Evolutionary conservation across 768 basidiomycete species (phyloP), one percentile per base, ranked within the genome.

Genomic region (Macrocybe gigantea): DNA sequence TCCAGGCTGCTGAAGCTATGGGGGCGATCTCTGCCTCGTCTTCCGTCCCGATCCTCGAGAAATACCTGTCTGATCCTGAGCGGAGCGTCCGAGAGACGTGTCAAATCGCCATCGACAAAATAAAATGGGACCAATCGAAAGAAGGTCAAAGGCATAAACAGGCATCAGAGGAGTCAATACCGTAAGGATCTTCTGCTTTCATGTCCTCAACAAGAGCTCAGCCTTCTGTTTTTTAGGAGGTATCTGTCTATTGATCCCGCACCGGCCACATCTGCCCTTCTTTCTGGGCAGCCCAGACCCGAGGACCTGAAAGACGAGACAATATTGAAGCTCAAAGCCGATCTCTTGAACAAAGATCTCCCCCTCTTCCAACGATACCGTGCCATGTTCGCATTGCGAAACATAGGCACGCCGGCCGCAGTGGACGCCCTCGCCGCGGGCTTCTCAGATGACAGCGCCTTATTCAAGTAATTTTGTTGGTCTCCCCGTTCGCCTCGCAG

Each of bases 361-460:
- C 75, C 90, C 0, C 79, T 99, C 0, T 99, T 98, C 60, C 82
- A 90, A 56, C 82, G 96, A 29, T 99, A 99, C 62, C 83, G 96
- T 8, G 95, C 96, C 39, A 98, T 99, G 96, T 99, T 99, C 63
- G 87, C 93, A 1, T 77, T 99, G 39, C 81, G 96, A 34, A 96
- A 99, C 63, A 87, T 93, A n/a, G 88, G 89, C 32, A 84, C 86
- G 1, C 74, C 82, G 12, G 78, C 76, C 3, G 94, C 94, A 2
- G 88, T 99, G 5, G 81, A 92, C 52, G 93, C 94, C 5, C 83
- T 99, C 29, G 90, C 93, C 0, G 79, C 81, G 37, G 96, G 96
- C 2, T 98, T 99, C 65, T 66, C 72, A 1, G 95, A 99, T 53
- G 82, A 83, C 45, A 91, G 87, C 53, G 91, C 87, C 1, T 72